Percentiles rank a stretch among this genome's conserved stretches.
phyloP scores from a whole-genome alignment of 2,329 filamentous ascomycete genomes.

The Alternaria burnsii region DNA sequence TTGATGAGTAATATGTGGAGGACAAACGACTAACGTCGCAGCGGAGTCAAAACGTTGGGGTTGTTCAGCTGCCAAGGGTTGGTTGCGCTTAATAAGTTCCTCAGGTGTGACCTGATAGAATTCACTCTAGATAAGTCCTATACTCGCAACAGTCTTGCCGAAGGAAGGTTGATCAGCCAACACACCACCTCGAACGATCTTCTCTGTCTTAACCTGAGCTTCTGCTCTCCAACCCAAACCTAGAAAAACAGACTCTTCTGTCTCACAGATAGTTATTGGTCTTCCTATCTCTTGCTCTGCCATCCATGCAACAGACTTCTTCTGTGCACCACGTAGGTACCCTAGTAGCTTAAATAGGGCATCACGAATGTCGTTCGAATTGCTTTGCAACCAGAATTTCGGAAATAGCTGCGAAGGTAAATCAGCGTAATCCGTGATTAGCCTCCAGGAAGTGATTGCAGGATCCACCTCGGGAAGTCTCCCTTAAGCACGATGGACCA shows the following conservation, averaged over 20 bases:
- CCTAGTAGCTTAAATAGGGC: conserved; percentile 44
- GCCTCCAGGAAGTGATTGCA: conserved; percentile 53
- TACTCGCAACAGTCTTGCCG: conserved; percentile 70
- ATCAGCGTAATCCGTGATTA: conserved; percentile 57
- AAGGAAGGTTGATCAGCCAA: conserved; percentile 71
- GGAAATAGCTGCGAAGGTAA: conserved; percentile 45
- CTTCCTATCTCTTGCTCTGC: conserved; percentile 58
- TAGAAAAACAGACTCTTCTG: conserved; percentile 63
- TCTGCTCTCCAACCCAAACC: conserved; percentile 66
- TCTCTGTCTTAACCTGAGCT: conserved; percentile 56
- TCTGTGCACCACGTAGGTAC: conserved; percentile 62
- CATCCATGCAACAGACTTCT: conserved; percentile 68
- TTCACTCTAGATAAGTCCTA: conserved; percentile 64
- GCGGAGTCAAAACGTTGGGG: conserved; percentile 55
- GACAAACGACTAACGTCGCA: conserved; percentile 65
- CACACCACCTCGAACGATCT: conserved; percentile 64
- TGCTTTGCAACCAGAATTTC: conserved; percentile 56
- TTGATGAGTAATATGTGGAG: conserved; percentile 63
- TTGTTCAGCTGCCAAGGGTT: neutral
- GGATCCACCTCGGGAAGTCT: conserved; percentile 36
- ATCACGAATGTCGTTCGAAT: conserved; percentile 40
- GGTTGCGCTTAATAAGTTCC: conserved; percentile 26
- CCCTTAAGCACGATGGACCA: conserved; percentile 55
- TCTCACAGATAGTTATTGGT: conserved; percentile 54
- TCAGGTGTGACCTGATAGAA: conserved; percentile 33